Evolutionary conservation across 169 alveolate genomes (phyloP).

Genomic region (Plasmodium gaboni): DNA sequence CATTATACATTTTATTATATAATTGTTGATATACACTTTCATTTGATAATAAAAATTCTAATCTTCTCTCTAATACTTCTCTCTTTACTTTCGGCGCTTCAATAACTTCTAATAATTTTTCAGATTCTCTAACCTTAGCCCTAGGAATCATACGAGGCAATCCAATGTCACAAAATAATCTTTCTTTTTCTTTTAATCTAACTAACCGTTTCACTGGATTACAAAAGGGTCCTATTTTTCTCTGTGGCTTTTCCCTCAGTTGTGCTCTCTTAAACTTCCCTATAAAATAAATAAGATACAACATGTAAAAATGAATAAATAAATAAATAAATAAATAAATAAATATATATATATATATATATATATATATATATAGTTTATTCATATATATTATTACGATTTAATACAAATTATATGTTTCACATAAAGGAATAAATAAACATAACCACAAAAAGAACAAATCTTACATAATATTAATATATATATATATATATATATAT

Average conservation of each 20-base stretch:
- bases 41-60: constrained; percentile 84
- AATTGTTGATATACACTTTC: constrained; percentile 86
- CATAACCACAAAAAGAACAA: not conserved
- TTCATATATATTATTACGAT: too few species aligned
- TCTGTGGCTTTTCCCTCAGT: constrained; percentile 87
- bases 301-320: not conserved
- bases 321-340: not conserved
- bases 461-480: not conserved
- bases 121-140: constrained; percentile 76
- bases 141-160: constrained; percentile 85
- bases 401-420: too few species aligned
- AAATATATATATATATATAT: not conserved
- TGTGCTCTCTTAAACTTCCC: constrained; percentile 87
- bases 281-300: not conserved
- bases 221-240: constrained; percentile 87
- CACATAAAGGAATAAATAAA: too few species aligned
- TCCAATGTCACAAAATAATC: constrained; percentile 84
- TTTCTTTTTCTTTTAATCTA: constrained; percentile 86
- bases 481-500: not conserved
- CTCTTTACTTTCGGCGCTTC: constrained; percentile 85
- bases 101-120: constrained; percentile 77
- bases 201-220: constrained; percentile 86
- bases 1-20: constrained; percentile 85
- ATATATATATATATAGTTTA: too few species aligned
- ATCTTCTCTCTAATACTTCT: constrained; percentile 85